phyloP scores from a whole-genome alignment of 495 filamentous ascomycete species.

The Astrocystis sublimbata region DNA sequence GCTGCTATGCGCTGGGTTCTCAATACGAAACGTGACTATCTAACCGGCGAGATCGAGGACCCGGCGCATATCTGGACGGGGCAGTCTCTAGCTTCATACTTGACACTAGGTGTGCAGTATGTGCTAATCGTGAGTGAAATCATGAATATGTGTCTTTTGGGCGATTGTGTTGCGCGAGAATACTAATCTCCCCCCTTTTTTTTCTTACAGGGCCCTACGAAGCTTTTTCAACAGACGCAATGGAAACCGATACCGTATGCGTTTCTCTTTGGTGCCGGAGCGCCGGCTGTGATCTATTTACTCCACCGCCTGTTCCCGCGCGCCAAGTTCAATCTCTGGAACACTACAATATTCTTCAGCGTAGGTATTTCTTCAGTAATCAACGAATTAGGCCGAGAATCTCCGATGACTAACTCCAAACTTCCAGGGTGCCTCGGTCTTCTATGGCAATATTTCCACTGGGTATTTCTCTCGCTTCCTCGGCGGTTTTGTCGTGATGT shows the following conservation, averaged over 20 bases:
- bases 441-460: slow-evolving; percentile 54
- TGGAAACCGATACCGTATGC: slow-evolving; percentile 55
- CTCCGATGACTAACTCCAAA: not conserved
- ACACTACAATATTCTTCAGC: slow-evolving; percentile 57
- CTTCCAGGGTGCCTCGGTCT: slow-evolving; percentile 35
- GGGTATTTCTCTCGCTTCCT: slow-evolving; percentile 58
- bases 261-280: slow-evolving; percentile 55
- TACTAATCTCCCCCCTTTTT: slow-evolving; percentile 4
- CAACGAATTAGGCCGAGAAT: not conserved
- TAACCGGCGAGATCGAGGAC: slow-evolving; percentile 51
- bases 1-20: slow-evolving; percentile 49
- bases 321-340: slow-evolving; percentile 56
- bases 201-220: slow-evolving; percentile 45
- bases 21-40: slow-evolving; percentile 52
- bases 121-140: slow-evolving; percentile 46
- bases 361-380: not conserved
- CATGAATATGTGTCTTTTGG: not conserved
- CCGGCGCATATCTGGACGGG: slow-evolving; percentile 60
- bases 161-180: not conserved
- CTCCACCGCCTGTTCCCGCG: slow-evolving; percentile 52
- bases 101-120: slow-evolving; percentile 57
- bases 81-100: slow-evolving; percentile 44
- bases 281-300: slow-evolving; percentile 49
- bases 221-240: slow-evolving; percentile 52
- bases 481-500: slow-evolving; percentile 59